Percentiles rank a stretch among this genome's conserved stretches.
These are phyloP conservation scores for Aspergillus candidus DNA, from an alignment of 2,329 filamentous ascomycete species.

Conservation along the genomic window DNA sequence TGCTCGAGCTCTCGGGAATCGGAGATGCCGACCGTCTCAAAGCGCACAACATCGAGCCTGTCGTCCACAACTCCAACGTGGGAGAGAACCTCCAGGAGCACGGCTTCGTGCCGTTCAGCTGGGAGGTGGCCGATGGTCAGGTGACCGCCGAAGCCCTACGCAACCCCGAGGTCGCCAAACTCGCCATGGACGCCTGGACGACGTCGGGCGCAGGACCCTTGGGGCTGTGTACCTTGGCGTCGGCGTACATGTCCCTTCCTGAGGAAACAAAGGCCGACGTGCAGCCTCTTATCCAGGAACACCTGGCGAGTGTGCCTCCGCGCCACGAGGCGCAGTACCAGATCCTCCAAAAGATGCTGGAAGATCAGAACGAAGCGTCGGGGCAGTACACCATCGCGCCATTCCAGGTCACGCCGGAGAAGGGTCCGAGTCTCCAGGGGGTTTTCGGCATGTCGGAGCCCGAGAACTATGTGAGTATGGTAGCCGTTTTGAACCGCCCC, in stretches of 20 bases:
- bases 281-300: constrained; percentile 1
- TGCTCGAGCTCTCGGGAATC: constrained; percentile 57
- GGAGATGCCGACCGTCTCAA: constrained; percentile 44
- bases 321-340: background rate
- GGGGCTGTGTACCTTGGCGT: constrained; percentile 14
- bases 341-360: constrained; percentile 8
- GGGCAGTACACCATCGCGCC: constrained; percentile 17
- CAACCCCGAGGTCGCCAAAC: constrained; percentile 14
- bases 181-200: constrained; percentile 20
- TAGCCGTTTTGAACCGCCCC: constrained; percentile 23
- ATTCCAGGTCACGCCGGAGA: constrained; percentile 13
- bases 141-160: constrained; percentile 19
- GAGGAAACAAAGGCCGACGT: constrained; percentile 6
- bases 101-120: constrained; percentile 16
- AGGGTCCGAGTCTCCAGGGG: constrained; percentile 5
- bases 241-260: constrained; percentile 17
- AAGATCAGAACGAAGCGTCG: constrained; percentile 11
- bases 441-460: constrained; percentile 12
- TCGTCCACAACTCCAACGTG: constrained; percentile 42
- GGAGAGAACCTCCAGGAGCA: constrained; percentile 50
- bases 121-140: constrained; percentile 20
- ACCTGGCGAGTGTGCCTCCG: background rate
- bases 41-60: constrained; percentile 35
- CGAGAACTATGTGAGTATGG: constrained; percentile 14
- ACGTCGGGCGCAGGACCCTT: constrained; percentile 21